These are phyloP conservation scores for Fusarium setosum DNA, from an alignment of 2,329 filamentous ascomycete species.

Conservation along the genomic window DNA sequence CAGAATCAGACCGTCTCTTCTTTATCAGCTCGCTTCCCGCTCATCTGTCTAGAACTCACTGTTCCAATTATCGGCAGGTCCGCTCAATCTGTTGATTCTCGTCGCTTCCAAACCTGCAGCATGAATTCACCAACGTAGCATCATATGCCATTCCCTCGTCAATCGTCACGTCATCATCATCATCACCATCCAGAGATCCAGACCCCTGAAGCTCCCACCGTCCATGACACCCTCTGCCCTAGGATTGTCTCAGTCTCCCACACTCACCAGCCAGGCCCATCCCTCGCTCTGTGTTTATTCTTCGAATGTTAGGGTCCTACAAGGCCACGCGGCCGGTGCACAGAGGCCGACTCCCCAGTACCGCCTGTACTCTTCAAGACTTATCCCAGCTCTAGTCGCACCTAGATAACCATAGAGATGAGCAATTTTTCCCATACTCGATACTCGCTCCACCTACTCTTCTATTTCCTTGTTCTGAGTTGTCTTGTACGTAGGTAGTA, in stretches of 20 bases:
- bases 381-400: constrained; percentile 5
- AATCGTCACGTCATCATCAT: constrained; percentile 19
- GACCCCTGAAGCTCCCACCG: constrained; percentile 11
- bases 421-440: background rate
- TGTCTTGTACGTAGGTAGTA: background rate
- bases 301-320: background rate
- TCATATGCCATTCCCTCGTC: background rate
- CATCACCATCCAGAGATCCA: constrained; percentile 4
- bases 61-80: background rate
- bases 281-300: background rate
- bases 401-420: background rate
- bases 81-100: background rate
- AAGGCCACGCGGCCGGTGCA: constrained; percentile 18
- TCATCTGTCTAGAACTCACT: background rate
- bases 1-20: constrained; percentile 1
- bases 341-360: constrained; percentile 2
- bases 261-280: background rate
- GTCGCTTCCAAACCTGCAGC: background rate
- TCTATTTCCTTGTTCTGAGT: constrained; percentile 2
- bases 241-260: constrained; percentile 20
- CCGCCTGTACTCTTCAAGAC: background rate
- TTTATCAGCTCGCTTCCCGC: background rate
- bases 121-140: background rate
- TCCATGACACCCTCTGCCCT: constrained; percentile 19
- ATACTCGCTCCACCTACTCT: background rate